Evolutionary conservation across 1,284 basidiomycete genomes (phyloP), one percentile per base, ranked within the genome.

Genomic region (Phylloporus sp.): DNA sequence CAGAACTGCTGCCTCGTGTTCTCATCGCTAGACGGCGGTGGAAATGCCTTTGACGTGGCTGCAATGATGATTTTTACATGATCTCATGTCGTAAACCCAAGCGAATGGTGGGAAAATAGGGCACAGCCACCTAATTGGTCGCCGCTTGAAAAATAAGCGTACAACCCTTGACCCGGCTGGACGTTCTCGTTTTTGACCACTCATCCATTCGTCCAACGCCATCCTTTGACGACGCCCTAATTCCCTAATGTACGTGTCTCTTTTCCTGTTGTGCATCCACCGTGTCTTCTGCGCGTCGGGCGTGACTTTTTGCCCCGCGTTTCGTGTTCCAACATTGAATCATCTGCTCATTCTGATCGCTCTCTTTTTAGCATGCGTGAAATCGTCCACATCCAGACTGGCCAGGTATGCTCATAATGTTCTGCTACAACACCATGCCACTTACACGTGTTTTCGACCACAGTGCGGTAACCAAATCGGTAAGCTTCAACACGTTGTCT

Each of bases 381-480:
- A 91, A 97, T 97, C 84, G 95, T 97, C 80, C 96, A 97, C 85
- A 90, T 97, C 78, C 96, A 97, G 84, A 97, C 96, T 76, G 95
- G 95, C 86, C 94, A 96, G 90, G 93, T 94, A 77, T 77, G 88
- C 64, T 35, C 60, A 49, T 64, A 41, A 20, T n/a, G 39, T 25
- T 47, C 6, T 49, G 5, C 53, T 37, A 39, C 19, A 15, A 8
- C 37, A 12, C 63, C 45, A 68, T 62, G 29, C 63, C 62, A 61
- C 65, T 73, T 20, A 68, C 67, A 67, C 63, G 64, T 72, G 69
- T 75, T 71, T 75, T 72, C 61, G 63, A 67, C 63, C 56, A 41
- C 82, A 97, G 94, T 97, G 96, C 82, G 96, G 96, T 89, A 97
- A 97, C 93, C 95, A 97, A 87, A 97, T 97, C 80, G 95, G 95